Base-by-base conservation (phyloP, 768 basidiomycete species). In the Tulasnella sp. region DNA sequence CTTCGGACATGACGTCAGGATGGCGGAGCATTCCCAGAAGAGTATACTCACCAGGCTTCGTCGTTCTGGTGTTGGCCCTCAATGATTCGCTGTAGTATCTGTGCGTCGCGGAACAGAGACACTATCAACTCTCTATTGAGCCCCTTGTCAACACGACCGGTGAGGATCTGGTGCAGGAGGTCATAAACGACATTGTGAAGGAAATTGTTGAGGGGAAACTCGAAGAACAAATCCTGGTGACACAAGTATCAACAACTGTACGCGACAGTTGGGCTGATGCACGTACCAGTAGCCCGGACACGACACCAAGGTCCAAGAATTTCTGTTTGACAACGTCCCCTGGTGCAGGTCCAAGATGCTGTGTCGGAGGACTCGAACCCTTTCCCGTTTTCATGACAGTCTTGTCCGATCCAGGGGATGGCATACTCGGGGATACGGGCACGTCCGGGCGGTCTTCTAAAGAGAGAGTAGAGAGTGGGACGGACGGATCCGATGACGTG, bases 151-250 rank as follows among this genome's bases (percentile, higher is more conserved):
- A 92, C 77, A 23, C 82, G 79, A 12, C 91, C 93, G 1, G 87
- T 93, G 55, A 99, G 75, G 42, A 98, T 83, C 68, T 98, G 96
- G 66, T 98, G 96, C 1, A 98, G 75, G 58, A 96, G 73, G 67
- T 99, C 96, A 66, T 98, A 98, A 15, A 96, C 90, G 29, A 92
- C 84, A 64, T 88, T 91, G 67, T 99, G 96, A 29, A 98, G 71
- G 68, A 98, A 98, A 67, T 98, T 97, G 70, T 99, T 97, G 84
- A 88, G 90, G 0, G 93, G 92, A 65, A 84, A 96, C 59, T 86
- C 83, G 67, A 97, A 97, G 74, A 97, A 97, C 35, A 97, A 75
- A 63, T 93, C 87, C 91, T 94, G 49, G 11, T 9, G 9, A 1
- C n/a, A 8, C 0, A 3, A 31, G 17, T n/a, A 23, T 46, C 45